Percentiles rank a stretch among this genome's conserved stretches.
Evolutionary conservation across 495 filamentous ascomycete species (phyloP).

Genomic region (Pseudotulostoma volvatum): DNA sequence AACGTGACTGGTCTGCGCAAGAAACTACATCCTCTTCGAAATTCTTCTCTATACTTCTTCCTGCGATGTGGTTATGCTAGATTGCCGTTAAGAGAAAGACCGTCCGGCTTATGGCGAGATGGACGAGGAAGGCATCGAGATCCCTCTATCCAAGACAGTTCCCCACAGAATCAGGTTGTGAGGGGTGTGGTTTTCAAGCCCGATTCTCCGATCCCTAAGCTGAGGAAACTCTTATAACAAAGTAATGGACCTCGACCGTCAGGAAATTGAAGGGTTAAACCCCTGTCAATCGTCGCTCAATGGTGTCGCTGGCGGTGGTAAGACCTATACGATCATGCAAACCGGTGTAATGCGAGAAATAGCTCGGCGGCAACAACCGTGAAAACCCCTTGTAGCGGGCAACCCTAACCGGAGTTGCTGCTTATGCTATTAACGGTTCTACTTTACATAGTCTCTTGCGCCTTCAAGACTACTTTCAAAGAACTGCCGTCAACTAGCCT

Average conservation of each 20-base stretch:
- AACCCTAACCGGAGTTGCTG: not conserved
- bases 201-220: not conserved
- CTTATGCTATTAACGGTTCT: not conserved
- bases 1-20: slow-evolving; percentile 2
- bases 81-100: not conserved
- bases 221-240: not conserved
- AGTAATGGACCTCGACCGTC: not conserved
- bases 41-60: not conserved
- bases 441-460: not conserved
- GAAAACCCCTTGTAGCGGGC: not conserved
- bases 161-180: not conserved
- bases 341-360: not conserved
- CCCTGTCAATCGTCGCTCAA: not conserved
- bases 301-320: not conserved
- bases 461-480: not conserved
- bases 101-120: not conserved
- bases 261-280: not conserved
- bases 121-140: not conserved
- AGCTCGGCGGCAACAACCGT: not conserved
- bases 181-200: not conserved
- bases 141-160: not conserved
- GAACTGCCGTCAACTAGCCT: not conserved
- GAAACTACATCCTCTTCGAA: not conserved
- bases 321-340: not conserved
- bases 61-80: not conserved